These are phyloP conservation scores for Coix lacrymajobi DNA, from an alignment of 176 grass and related monocot species.

Conservation along the genomic window DNA sequence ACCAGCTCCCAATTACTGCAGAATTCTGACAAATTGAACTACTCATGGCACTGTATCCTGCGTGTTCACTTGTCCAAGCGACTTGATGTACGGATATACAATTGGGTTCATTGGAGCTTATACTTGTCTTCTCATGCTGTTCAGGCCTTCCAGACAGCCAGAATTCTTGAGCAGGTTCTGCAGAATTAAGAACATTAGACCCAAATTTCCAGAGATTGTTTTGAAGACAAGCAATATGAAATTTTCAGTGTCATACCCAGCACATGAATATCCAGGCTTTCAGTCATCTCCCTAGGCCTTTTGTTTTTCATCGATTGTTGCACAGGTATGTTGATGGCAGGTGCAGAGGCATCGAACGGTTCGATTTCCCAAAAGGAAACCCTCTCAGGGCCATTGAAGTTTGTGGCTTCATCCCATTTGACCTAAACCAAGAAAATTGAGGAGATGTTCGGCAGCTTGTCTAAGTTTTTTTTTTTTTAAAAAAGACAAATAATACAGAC, in stretches of 20 bases:
- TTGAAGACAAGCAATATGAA: not conserved
- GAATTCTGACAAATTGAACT: conserved; percentile 41
- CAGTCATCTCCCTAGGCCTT: conserved; percentile 48
- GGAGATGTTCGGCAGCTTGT: not conserved
- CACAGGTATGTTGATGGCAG: conserved; percentile 40
- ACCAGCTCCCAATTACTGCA: conserved; percentile 36
- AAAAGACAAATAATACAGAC: not conserved
- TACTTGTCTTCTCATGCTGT: conserved; percentile 33
- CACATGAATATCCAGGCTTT: conserved; percentile 27
- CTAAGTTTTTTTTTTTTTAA: too few species aligned
- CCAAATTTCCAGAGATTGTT: not conserved
- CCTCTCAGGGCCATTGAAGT: conserved; percentile 61
- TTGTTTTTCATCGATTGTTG: conserved; percentile 54
- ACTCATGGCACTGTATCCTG: conserved; percentile 26
- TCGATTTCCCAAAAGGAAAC: conserved; percentile 96
- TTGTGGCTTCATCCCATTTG: conserved; percentile 82
- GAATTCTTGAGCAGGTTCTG: conserved; percentile 48
- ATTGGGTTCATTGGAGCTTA: conserved; percentile 30
- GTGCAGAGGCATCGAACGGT: conserved; percentile 41
- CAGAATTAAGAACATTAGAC: not conserved
- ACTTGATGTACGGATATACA: conserved; percentile 40
- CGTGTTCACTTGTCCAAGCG: conserved; percentile 34
- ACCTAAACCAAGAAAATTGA: conserved; percentile 42
- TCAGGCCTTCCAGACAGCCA: conserved; percentile 47
- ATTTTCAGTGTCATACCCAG: conserved; percentile 24